Percentiles rank a stretch among this genome's conserved stretches.
Conservation (phyloP, 129 eudicot genomes). For the Flaveria trinervia region DNA sequence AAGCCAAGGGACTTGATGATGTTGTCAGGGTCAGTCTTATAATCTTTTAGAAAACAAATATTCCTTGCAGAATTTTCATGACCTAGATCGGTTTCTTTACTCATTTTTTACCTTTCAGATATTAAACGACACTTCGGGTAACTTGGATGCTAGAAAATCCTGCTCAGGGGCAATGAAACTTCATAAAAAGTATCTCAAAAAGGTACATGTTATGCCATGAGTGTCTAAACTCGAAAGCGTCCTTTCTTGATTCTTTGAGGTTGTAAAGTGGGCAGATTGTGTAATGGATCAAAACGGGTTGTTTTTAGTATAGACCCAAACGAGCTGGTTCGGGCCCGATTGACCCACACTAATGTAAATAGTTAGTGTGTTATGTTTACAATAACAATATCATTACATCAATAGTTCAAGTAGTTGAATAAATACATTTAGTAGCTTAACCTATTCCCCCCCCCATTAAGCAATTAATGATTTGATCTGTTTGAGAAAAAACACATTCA, state of each 20-base stretch:
- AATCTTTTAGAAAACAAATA: not conserved
- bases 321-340: not conserved
- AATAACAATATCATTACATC: not conserved
- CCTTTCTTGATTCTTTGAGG: no score
- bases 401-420: not conserved
- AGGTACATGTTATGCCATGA: constrained; percentile 31
- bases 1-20: constrained; percentile 95
- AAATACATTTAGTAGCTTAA: not conserved
- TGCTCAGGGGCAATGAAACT: constrained; percentile 90
- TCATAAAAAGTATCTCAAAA: constrained; percentile 83
- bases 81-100: constrained; percentile 7
- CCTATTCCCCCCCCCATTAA: no score
- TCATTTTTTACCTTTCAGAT: constrained; percentile 46
- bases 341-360: not conserved
- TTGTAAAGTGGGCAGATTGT: not conserved
- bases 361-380: not conserved
- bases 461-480: not conserved
- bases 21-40: constrained; percentile 70
- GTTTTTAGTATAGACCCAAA: not conserved
- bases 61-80: not conserved
- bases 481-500: not conserved
- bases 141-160: constrained; percentile 79
- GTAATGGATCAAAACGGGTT: not conserved
- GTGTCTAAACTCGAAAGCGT: not conserved
- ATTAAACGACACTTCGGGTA: constrained; percentile 79